These are phyloP conservation scores for Teratosphaeriaceae sp. DNA, from an alignment of 2,329 filamentous ascomycete species.

Conservation along the genomic window DNA sequence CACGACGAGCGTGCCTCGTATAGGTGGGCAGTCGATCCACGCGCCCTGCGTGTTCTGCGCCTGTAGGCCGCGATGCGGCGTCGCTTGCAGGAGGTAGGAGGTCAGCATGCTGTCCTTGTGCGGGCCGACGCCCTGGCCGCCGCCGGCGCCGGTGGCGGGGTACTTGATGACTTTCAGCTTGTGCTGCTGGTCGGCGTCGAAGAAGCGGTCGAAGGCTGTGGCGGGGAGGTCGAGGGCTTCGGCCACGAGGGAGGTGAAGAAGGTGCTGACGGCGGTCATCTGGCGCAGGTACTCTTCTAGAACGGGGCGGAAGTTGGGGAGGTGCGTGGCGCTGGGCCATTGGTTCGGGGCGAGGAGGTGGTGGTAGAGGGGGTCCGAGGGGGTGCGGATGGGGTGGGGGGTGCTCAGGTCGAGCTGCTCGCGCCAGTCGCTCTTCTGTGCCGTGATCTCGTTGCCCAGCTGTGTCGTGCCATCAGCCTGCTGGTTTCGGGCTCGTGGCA, in stretches of 20 bases:
- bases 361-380: slow-evolving; percentile 61
- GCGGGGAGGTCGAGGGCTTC: slow-evolving; percentile 69
- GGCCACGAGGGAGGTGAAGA: slow-evolving; percentile 74
- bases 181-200: slow-evolving; percentile 66
- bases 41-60: slow-evolving; percentile 71
- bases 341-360: slow-evolving; percentile 72
- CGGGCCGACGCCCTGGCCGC: slow-evolving; percentile 60
- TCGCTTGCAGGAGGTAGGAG: slow-evolving; percentile 74
- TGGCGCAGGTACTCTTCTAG: slow-evolving; percentile 69
- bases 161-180: slow-evolving; percentile 84
- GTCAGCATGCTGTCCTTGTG: slow-evolving; percentile 84
- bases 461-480: slow-evolving; percentile 15
- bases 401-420: slow-evolving; percentile 86
- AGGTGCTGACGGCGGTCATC: slow-evolving; percentile 66
- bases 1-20: slow-evolving; percentile 72
- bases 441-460: slow-evolving; percentile 58
- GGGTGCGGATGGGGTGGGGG: slow-evolving; percentile 59
- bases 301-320: slow-evolving; percentile 61
- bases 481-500: not conserved
- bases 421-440: slow-evolving; percentile 67
- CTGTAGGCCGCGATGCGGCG: slow-evolving; percentile 67
- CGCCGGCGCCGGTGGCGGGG: slow-evolving; percentile 57
- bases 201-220: slow-evolving; percentile 70
- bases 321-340: slow-evolving; percentile 60
- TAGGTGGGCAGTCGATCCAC: slow-evolving; percentile 78